Base-by-base conservation (phyloP, 495 filamentous ascomycete species). In the Daldinia grandis region DNA sequence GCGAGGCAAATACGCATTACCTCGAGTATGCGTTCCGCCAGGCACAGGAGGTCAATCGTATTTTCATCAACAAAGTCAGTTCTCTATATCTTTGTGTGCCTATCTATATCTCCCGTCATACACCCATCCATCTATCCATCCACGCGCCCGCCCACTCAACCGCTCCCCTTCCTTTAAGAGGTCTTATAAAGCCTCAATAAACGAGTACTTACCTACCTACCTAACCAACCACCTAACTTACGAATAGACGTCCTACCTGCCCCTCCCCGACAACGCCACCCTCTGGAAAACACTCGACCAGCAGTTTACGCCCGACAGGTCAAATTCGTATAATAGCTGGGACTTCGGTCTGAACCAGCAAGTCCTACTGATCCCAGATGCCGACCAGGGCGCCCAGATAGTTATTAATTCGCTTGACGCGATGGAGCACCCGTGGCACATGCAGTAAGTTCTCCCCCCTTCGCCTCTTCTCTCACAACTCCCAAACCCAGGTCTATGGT, bases 321-420 rank as follows among this genome's bases (percentile, higher is more conserved):
- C 64, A 24, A 71, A 73, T 33, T 74, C 72, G 21, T 78, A 78
- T 53, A 75, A 64, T n/a, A 78, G 72, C 67, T 78, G 76, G 76
- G 69, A 76, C 56, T 78, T 76, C 31, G 72, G 71, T 12, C 51
- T 78, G 8, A 73, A 64, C 64, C 76, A 78, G 35, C 76, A 78
- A 42, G 76, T 78, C 14, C 63, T 78, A 15, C 76, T 75, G 27
- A 71, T 86, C 28, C 87, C 92, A 40, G 84, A 87, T 55, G 88
- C 87, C n/a, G 81, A 85, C 66, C 83, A 87, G 63, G 90, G 90
- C 37, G 91, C 91, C 53, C 82, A 81, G 31, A 74, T 93, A 21
- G 80, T 93, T 30, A 88, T 92, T 33, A 88, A 92, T 65, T 82
- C 91, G 67, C 78, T 87, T 68, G 93, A 93, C 76, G 84, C 83